Conservation (phyloP, 2,329 filamentous ascomycete genomes). For the Exophiala dermatitidis region DNA sequence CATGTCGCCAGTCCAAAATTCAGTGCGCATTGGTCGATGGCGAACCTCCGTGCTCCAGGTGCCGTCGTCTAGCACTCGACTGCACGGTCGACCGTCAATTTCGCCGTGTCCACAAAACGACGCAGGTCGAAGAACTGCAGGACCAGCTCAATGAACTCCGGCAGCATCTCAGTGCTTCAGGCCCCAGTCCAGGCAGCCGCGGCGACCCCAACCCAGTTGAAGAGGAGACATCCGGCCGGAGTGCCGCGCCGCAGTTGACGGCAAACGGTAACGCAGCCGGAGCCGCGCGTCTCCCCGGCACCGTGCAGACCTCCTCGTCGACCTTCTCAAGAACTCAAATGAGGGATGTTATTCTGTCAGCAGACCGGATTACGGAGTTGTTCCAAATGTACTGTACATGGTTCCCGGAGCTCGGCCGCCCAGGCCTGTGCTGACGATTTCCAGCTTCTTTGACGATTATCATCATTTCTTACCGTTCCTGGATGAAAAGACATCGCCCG, state of each 20-base stretch:
- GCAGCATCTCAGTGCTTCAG: not conserved
- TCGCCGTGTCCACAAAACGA: not conserved
- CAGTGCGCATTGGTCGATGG: constrained; percentile 3
- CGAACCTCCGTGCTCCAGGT: constrained; percentile 1
- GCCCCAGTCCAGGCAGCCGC: not conserved
- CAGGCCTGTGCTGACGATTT: not conserved
- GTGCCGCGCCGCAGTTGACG: too few relatives aligned
- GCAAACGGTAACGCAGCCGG: too few relatives aligned
- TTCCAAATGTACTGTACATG: not conserved
- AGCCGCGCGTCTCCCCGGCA: too few relatives aligned
- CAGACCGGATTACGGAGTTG: not conserved
- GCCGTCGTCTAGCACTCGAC: constrained; percentile 22
- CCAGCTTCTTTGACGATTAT: constrained; percentile 2
- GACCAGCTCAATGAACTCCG: not conserved
- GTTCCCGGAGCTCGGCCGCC: not conserved
- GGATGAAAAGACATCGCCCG: not conserved
- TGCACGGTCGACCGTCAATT: constrained; percentile 2
- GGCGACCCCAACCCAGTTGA: not conserved
- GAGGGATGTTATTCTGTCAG: too few relatives aligned
- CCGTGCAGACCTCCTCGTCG: too few relatives aligned
- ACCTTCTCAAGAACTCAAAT: too few relatives aligned
- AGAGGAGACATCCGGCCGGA: not conserved
- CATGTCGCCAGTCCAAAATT: constrained; percentile 10
- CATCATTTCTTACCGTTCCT: constrained; percentile 4
- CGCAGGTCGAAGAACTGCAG: constrained; percentile 1